These are phyloP conservation scores for Pugionium cornutum DNA, from an alignment of 345 rosid genomes.

Conservation along the genomic window DNA sequence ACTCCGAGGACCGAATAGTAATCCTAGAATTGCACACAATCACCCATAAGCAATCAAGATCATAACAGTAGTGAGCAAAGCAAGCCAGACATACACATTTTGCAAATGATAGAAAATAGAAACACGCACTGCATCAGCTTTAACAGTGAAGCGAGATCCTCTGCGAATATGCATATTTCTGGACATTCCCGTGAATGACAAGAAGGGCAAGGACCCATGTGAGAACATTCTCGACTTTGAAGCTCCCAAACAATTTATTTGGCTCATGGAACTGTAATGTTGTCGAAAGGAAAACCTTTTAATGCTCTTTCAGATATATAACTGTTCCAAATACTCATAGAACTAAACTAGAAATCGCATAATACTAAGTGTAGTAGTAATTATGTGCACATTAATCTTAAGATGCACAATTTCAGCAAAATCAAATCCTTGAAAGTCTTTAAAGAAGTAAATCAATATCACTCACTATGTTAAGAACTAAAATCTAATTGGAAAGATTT, in stretches of 20 bases:
- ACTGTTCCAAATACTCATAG: not conserved
- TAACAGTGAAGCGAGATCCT: constrained; percentile 66
- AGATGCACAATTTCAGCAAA: not conserved
- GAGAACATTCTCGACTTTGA: constrained; percentile 67
- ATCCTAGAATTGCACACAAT: constrained; percentile 51
- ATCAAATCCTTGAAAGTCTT: not conserved
- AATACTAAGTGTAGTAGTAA: not conserved
- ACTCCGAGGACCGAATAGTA: constrained; percentile 91
- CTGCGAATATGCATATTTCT: constrained; percentile 49
- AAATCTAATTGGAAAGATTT: not conserved
- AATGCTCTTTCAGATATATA: not conserved
- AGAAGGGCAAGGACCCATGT: constrained; percentile 51
- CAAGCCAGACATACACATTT: not conserved
- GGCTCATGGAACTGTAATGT: constrained; percentile 47
- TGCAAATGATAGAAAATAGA: constrained; percentile 3
- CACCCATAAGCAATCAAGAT: constrained; percentile 5
- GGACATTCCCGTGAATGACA: constrained; percentile 46
- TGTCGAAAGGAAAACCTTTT: constrained; percentile 3
- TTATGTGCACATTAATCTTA: too few species aligned
- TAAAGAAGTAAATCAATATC: not conserved
- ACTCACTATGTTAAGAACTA: not conserved
- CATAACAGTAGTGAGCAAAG: not conserved
- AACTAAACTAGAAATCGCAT: not conserved
- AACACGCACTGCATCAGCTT: constrained; percentile 77
- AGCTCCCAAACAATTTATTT: constrained; percentile 52